Evolutionary conservation across 441 rosid genomes (phyloP).

Genomic region (California macrophylla): DNA sequence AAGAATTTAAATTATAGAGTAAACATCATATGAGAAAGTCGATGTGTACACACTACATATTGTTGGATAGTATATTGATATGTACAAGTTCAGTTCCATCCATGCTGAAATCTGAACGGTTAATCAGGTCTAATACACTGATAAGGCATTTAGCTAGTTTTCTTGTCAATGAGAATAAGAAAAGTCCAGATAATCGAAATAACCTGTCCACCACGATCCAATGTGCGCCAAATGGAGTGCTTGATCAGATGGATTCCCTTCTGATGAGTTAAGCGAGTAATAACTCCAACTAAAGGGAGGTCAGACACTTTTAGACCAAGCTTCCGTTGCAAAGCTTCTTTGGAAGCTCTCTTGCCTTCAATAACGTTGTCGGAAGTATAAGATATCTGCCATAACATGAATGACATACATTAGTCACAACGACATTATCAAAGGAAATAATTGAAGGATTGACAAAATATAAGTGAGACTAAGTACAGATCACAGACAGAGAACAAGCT

Average conservation of each 20-base stretch:
- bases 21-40: neutral
- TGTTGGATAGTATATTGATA: neutral
- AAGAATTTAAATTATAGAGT: neutral
- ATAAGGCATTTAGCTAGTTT: neutral
- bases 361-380: slow-evolving; percentile 71
- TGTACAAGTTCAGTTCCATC: slow-evolving; percentile 7
- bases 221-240: slow-evolving; percentile 74
- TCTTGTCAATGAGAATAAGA: neutral
- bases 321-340: slow-evolving; percentile 69
- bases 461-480: neutral
- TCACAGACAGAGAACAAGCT: neutral
- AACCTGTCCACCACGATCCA: slow-evolving; percentile 88
- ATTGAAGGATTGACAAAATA: slow-evolving; percentile 11
- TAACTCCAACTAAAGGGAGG: slow-evolving; percentile 74
- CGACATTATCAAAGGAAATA: slow-evolving; percentile 5
- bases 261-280: slow-evolving; percentile 88
- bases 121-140: neutral
- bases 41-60: neutral
- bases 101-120: slow-evolving; percentile 8
- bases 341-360: slow-evolving; percentile 91
- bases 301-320: slow-evolving; percentile 57
- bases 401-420: slow-evolving; percentile 14
- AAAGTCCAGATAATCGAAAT: neutral
- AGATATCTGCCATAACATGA: slow-evolving; percentile 41
- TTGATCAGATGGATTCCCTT: slow-evolving; percentile 94